Evolutionary conservation across 2,329 filamentous ascomycete genomes (phyloP).

Genomic region (Pseudogymnoascus sp.): DNA sequence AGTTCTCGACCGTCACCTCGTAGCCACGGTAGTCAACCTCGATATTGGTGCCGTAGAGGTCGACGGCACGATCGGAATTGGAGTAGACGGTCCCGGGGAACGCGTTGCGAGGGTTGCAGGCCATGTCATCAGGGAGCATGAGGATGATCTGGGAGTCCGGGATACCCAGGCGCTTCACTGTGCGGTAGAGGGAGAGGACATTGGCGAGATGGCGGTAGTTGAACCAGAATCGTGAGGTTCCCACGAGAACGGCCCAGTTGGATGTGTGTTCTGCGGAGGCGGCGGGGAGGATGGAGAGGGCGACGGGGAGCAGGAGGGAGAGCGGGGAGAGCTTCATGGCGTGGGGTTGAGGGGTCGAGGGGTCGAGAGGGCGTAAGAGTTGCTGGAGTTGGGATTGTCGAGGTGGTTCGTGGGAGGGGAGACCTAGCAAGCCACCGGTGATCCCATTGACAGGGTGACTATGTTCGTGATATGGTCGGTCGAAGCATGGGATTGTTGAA

Average conservation of each 20-base stretch:
- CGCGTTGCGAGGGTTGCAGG: slow-evolving; percentile 95
- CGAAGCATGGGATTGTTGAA: background rate
- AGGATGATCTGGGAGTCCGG: slow-evolving; percentile 98
- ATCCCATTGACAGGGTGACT: background rate
- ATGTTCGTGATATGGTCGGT: background rate
- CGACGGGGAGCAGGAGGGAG: slow-evolving; percentile 39
- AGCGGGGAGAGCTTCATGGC: slow-evolving; percentile 46
- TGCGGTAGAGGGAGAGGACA: slow-evolving; percentile 93
- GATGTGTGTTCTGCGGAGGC: slow-evolving; percentile 71
- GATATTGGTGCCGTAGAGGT: slow-evolving; percentile 97
- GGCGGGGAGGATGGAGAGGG: slow-evolving; percentile 34
- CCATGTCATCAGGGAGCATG: slow-evolving; percentile 99
- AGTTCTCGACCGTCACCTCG: slow-evolving; percentile 98
- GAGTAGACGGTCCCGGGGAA: slow-evolving; percentile 98
- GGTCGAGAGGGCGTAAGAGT: background rate
- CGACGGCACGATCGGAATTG: slow-evolving; percentile 90
- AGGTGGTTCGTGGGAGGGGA: background rate
- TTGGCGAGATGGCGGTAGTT: slow-evolving; percentile 98
- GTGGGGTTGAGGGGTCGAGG: slow-evolving; percentile 5
- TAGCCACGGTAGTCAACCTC: slow-evolving; percentile 98
- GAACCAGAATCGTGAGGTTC: slow-evolving; percentile 99
- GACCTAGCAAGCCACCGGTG: background rate
- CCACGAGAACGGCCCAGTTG: slow-evolving; percentile 99
- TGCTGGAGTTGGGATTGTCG: background rate
- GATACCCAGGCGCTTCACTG: slow-evolving; percentile 94